Evolutionary conservation across 2,329 filamentous ascomycete species (phyloP), one percentile per base, ranked within the genome.

Genomic region (Blumeriella jaapii): DNA sequence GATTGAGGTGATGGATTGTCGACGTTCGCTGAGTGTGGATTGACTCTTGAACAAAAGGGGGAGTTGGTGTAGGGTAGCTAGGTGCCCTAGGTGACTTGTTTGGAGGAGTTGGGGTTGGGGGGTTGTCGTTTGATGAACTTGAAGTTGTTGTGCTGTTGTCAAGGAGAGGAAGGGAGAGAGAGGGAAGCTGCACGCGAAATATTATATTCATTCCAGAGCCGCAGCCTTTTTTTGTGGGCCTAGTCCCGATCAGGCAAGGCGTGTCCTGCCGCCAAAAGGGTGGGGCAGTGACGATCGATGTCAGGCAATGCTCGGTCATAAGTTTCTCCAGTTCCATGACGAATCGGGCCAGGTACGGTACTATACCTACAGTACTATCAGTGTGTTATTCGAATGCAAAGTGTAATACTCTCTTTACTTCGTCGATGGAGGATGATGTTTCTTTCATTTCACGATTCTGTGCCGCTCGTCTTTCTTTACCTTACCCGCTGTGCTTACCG

Each of bases 41-140:
- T 55, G 57, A 80, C 78, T 82, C 77, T 80, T 77, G 70, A 71
- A 73, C 70, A 78, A 75, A 71, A 72, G 70, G 69, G 73, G 69
- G 67, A 65, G 62, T 64, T 64, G 63, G 62, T 64, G 61, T 68
- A 86, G 82, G 82, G 82, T 86, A 82, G 82, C 82, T 86, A 74
- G 64, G 81, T 84, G 82, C 82, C 82, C 82, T 86, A 86, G 81
- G 67, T 60, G 47, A 49, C 44, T 49, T 42, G 58, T 62, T 60
- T 38, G 49, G 45, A 41, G 44, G 36, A 29, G 26, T 39, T 41
- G 43, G 34, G 31, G 23, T 40, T 40, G 31, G 36, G 36, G 39
- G 34, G 49, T 6, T 6, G 20, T n/a, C n/a, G n/a, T 44, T 50
- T 45, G 48, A 48, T 48, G 44, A 49, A 50, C 44, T 52, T 47